A percentile compares a stretch with the other conserved stretches of the same genome.
phyloP scores from a whole-genome alignment of 768 basidiomycete species.

The Lentinula detonsa region DNA sequence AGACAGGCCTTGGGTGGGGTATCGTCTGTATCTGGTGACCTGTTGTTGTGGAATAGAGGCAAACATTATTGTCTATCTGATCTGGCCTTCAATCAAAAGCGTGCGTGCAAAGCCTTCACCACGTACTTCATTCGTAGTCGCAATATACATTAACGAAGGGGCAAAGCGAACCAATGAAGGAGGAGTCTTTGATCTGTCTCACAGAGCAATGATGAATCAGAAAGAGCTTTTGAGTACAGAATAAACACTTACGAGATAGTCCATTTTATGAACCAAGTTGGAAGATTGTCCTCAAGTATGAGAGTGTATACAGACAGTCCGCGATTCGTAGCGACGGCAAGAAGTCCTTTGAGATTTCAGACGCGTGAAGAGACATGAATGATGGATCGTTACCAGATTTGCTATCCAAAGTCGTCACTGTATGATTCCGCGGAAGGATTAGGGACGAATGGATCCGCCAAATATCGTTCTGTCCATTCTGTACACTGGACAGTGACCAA shows the following conservation, averaged over 20 bases:
- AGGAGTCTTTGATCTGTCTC: constrained; percentile 30
- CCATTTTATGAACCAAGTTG: constrained; percentile 83
- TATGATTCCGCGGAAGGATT: constrained; percentile 46
- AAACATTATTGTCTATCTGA: constrained; percentile 53
- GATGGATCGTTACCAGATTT: constrained; percentile 51
- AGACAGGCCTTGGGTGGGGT: constrained; percentile 67
- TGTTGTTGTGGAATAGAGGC: constrained; percentile 67
- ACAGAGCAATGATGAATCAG: neutral
- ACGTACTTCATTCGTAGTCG: constrained; percentile 53
- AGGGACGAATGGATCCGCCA: constrained; percentile 85
- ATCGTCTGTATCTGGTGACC: constrained; percentile 64
- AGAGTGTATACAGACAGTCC: constrained; percentile 72
- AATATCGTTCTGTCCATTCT: constrained; percentile 36
- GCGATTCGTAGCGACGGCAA: constrained; percentile 59
- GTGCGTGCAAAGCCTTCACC: neutral
- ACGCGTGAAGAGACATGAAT: neutral
- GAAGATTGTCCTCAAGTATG: constrained; percentile 75
- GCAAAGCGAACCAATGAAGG: constrained; percentile 56
- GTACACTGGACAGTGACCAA: constrained; percentile 69
- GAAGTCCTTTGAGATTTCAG: constrained; percentile 51
- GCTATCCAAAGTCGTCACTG: constrained; percentile 62
- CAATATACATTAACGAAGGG: constrained; percentile 74
- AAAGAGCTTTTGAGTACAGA: neutral
- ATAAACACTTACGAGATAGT: constrained; percentile 39
- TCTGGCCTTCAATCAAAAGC: constrained; percentile 1